Conservation (phyloP, 352 stramenopile genomes). For the Hyaloperonospora arabidopsidis region DNA sequence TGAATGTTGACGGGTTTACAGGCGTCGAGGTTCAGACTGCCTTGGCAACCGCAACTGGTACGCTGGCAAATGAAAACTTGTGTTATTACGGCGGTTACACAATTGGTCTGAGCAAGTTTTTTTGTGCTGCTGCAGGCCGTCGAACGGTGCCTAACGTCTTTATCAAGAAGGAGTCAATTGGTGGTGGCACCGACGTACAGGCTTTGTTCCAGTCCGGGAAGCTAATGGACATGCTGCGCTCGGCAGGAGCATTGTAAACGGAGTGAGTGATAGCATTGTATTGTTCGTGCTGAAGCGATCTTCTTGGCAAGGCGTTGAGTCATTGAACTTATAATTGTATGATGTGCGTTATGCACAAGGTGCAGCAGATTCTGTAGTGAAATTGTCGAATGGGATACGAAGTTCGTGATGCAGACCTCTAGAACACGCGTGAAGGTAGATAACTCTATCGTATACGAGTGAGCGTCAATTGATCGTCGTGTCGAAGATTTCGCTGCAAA, state of each 20-base stretch:
- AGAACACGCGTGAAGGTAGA: no score
- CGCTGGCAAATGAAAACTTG: neutral
- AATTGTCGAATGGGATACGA: no score
- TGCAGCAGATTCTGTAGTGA: no score
- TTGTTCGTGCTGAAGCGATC: no score
- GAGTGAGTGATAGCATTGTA: neutral
- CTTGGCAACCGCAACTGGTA: constrained; percentile 82
- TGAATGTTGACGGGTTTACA: constrained; percentile 37
- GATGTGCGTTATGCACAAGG: no score
- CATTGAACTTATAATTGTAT: no score
- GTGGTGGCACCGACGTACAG: constrained; percentile 91
- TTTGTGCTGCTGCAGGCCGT: constrained; percentile 39
- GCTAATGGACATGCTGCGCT: constrained; percentile 83
- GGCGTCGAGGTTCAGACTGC: constrained; percentile 85
- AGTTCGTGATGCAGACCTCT: no score
- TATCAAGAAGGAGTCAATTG: constrained; percentile 89
- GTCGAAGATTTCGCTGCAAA: no score
- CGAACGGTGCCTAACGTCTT: constrained; percentile 96
- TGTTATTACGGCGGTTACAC: no score
- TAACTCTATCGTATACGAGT: no score
- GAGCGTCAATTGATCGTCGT: no score
- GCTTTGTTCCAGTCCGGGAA: constrained; percentile 76
- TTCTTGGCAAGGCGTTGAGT: no score
- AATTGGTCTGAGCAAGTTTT: neutral
- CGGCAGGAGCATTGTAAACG: constrained; percentile 24